These are phyloP conservation scores for Monosporascus ibericus DNA, from an alignment of 2,329 filamentous ascomycete genomes.

Conservation along the genomic window DNA sequence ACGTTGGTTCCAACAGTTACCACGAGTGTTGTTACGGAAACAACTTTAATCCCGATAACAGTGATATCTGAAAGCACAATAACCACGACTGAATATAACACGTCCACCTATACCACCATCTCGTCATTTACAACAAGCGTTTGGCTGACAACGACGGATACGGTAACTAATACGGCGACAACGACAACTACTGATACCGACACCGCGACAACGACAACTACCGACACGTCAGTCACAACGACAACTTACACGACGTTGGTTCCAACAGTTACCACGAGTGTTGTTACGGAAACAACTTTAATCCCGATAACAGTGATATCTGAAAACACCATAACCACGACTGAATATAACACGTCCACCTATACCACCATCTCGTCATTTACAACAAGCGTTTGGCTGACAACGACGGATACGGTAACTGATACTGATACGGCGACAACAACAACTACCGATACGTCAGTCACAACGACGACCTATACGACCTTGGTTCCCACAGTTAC, in stretches of 20 bases:
- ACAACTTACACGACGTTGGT: constrained; percentile 2
- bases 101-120: constrained; percentile 16
- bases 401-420: constrained; percentile 1
- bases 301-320: constrained; percentile 18
- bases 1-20: constrained; percentile 8
- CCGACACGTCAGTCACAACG: constrained; percentile 5
- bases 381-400: constrained; percentile 13
- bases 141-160: constrained; percentile 7
- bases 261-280: constrained; percentile 13
- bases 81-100: constrained; percentile 15
- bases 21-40: constrained; percentile 13
- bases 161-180: neutral
- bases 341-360: constrained; percentile 15
- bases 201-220: constrained; percentile 5
- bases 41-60: constrained; percentile 17
- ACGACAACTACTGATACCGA: neutral
- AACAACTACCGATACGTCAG: constrained; percentile 10
- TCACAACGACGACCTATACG: constrained; percentile 11
- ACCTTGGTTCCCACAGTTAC: constrained; percentile 15
- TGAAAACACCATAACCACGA: constrained; percentile 13
- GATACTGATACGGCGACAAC: neutral
- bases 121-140: constrained; percentile 14
- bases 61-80: constrained; percentile 13
- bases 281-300: constrained; percentile 12
- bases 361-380: constrained; percentile 15